Conservation (phyloP, 2,329 filamentous ascomycete species). For the Fusarium citri region DNA sequence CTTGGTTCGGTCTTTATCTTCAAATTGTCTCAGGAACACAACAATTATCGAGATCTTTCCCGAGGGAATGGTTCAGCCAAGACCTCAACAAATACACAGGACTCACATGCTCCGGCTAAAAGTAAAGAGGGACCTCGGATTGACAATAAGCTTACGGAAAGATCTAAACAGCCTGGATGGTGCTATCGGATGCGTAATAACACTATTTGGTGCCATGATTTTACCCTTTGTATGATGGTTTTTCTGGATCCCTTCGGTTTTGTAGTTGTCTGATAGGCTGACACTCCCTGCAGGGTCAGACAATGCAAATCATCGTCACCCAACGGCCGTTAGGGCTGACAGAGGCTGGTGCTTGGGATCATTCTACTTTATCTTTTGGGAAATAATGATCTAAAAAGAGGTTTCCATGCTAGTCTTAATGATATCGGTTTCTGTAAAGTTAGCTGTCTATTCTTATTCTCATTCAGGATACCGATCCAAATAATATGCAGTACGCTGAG, state of each 20-base stretch:
- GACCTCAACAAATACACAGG: accelerated
- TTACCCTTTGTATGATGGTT: not conserved
- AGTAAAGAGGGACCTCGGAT: not conserved
- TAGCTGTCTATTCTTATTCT: no score
- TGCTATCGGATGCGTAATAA: not conserved
- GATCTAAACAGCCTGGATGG: not conserved
- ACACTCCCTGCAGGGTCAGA: not conserved
- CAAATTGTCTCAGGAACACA: not conserved
- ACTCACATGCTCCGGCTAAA: not conserved
- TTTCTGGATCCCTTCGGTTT: not conserved
- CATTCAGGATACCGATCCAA: no score
- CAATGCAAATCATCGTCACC: not conserved
- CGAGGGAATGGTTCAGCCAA: not conserved
- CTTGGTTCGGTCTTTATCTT: not conserved
- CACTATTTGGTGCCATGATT: not conserved
- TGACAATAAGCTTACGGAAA: not conserved
- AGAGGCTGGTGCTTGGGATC: not conserved
- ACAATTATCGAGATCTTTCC: not conserved
- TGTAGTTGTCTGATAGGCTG: not conserved
- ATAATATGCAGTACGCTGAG: no score
- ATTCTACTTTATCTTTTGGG: not conserved
- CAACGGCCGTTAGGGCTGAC: not conserved
- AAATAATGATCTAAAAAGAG: not conserved
- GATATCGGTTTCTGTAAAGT: no score
- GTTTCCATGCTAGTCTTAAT: no score